These are phyloP conservation scores for Trypanosoma platydactyli DNA, from an alignment of 208 protist species.

Conservation along the genomic window DNA sequence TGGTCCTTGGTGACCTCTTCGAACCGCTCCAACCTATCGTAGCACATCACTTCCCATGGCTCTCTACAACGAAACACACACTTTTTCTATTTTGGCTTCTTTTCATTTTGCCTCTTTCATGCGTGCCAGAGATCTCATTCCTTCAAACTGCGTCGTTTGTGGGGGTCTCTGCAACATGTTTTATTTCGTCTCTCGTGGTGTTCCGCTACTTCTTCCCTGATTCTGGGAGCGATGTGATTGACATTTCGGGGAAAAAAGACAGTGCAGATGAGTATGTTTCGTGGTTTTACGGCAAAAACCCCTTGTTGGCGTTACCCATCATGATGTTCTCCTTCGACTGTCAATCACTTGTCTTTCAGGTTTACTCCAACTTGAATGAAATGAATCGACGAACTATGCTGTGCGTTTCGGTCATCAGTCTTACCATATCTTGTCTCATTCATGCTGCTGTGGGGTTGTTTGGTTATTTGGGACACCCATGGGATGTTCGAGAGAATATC, in stretches of 20 bases:
- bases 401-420: slow-evolving; percentile 46
- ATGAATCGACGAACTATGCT: slow-evolving; percentile 70
- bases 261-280: neutral
- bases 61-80: slow-evolving; percentile 56
- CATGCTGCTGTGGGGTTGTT: slow-evolving; percentile 72
- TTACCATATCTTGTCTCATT: slow-evolving; percentile 50
- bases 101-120: slow-evolving; percentile 69
- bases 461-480: slow-evolving; percentile 64
- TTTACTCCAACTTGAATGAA: slow-evolving; percentile 58
- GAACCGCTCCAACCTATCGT: slow-evolving; percentile 56
- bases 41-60: slow-evolving; percentile 37
- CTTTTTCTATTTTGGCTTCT: slow-evolving; percentile 63
- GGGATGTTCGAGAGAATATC: slow-evolving; percentile 65
- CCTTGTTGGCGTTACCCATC: slow-evolving; percentile 60
- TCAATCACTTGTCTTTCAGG: slow-evolving; percentile 77
- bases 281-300: slow-evolving; percentile 52
- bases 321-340: slow-evolving; percentile 89
- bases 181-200: slow-evolving; percentile 64
- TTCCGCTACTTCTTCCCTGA: slow-evolving; percentile 66
- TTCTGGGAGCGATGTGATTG: too few species aligned
- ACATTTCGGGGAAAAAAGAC: too few species aligned
- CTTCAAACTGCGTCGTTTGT: slow-evolving; percentile 63
- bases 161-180: slow-evolving; percentile 51
- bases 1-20: slow-evolving; percentile 61
- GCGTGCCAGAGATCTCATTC: slow-evolving; percentile 51